phyloP scores from a whole-genome alignment of 129 eudicot genomes.

The Lonicera japonica region DNA sequence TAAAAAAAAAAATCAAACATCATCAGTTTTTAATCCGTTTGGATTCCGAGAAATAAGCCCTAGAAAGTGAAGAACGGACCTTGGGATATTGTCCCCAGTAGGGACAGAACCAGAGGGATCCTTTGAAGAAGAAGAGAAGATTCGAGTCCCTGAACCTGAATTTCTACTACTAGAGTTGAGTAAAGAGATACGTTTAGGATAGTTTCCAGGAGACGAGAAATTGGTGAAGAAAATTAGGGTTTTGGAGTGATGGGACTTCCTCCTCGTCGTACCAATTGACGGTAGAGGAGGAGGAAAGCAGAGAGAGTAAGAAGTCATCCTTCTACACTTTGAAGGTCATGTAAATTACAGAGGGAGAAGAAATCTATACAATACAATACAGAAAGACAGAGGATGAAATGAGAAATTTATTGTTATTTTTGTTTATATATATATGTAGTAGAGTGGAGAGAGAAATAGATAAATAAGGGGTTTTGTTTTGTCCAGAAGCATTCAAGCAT shows the following conservation, averaged over 20 bases:
- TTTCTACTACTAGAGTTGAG: not conserved
- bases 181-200: slow-evolving; percentile 17
- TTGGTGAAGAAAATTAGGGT: slow-evolving; percentile 8
- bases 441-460: too few relatives aligned
- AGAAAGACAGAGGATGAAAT: too few relatives aligned
- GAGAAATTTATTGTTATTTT: too few relatives aligned
- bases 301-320: slow-evolving; percentile 39
- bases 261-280: slow-evolving; percentile 13
- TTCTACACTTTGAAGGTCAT: not conserved
- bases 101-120: slow-evolving; percentile 31
- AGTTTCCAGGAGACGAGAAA: slow-evolving; percentile 10
- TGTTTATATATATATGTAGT: not conserved
- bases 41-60: not conserved
- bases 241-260: slow-evolving; percentile 16
- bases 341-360: not conserved
- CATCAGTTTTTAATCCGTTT: too few relatives aligned
- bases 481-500: too few relatives aligned
- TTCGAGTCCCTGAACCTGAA: slow-evolving; percentile 6
- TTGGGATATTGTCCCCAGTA: slow-evolving; percentile 38
- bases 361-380: not conserved
- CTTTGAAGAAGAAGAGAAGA: slow-evolving; percentile 28
- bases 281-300: slow-evolving; percentile 23
- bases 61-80: slow-evolving; percentile 21
- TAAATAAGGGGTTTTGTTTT: slow-evolving; percentile 8
- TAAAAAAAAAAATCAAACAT: too few relatives aligned